Evolutionary conservation across 129 eudicot species (phyloP), one percentile per base, ranked within the genome.

Genomic region (Flaveria linearis): DNA sequence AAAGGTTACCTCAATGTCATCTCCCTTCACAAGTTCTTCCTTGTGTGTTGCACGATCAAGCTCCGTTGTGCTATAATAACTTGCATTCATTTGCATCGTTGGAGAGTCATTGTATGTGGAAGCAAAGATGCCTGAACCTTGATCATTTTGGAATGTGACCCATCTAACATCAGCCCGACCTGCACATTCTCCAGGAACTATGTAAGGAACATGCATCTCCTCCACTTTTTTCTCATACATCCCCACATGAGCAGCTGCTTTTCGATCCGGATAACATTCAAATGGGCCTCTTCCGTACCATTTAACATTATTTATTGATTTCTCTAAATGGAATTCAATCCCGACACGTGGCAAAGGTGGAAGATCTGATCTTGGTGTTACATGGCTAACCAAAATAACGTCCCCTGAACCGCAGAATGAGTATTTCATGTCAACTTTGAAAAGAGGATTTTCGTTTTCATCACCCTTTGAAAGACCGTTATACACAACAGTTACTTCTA

Each of bases 221-320:
- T 82, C 84, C 33, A 91, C 97, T 55, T 77, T 84, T 62, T 84
- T 78, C 83, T 86, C 89, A 76, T 91, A 91, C 30, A 85, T 50
- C 33, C 97, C 96, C 30, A 94, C 86, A 76, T 87, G 96, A 22
- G 98, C 97, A 76, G 91, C 88, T 46, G 93, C 88, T 82, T 94
- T 94, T 3, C 98, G 88, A 71, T 94, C 98, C 5, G 98, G 98
- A 82, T 94, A 94, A 61, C 98, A 94, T 83, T 94, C 98, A 85
- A 94, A 94, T 23, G 98, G 97, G 25, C 98, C 98, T 64, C 90
- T 84, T 11, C 98, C 98, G n/a, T 85, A 94, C 98, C 98, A 94
- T 57, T 83, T 81, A 16, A 91, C 74, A 67, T 65, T 85, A 77
- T 84, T 80, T 60, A 91, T 66, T 17, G 91, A 85, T 63, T 86